These are phyloP conservation scores for Colletotrichum cereale DNA, from an alignment of 2,329 filamentous ascomycete species.

Conservation along the genomic window DNA sequence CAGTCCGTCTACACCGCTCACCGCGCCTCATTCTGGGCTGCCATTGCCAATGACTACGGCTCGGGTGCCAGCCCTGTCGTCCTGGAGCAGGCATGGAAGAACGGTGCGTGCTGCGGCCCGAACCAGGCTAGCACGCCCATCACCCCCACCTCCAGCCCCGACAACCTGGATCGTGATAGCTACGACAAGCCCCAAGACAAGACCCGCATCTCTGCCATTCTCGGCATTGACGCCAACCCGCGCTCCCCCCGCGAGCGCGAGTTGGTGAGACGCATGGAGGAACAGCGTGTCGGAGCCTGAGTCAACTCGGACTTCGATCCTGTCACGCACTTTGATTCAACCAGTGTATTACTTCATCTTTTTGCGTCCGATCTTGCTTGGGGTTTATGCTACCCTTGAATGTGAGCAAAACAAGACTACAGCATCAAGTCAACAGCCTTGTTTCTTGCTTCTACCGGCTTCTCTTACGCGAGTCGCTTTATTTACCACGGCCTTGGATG, in stretches of 20 bases:
- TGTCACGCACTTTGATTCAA: conserved; percentile 46
- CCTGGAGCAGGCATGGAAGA: conserved; percentile 79
- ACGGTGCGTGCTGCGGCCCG: conserved; percentile 58
- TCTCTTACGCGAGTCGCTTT: conserved; percentile 10
- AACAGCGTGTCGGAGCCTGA: conserved; percentile 55
- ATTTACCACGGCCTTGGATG: conserved; percentile 7
- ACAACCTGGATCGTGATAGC: conserved; percentile 56
- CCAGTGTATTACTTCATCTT: conserved; percentile 40
- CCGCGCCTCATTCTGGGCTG: conserved; percentile 78
- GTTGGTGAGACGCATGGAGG: conserved; percentile 67
- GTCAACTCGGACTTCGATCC: conserved; percentile 39
- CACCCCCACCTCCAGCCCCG: conserved; percentile 66
- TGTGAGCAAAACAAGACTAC: conserved; percentile 22
- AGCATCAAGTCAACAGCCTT: conserved; percentile 32
- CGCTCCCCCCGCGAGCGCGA: conserved; percentile 69
- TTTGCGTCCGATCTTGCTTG: conserved; percentile 31
- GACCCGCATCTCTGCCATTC: conserved; percentile 73
- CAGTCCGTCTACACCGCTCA: conserved; percentile 78
- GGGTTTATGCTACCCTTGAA: conserved; percentile 13
- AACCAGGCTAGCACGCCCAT: conserved; percentile 59
- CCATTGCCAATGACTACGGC: conserved; percentile 80
- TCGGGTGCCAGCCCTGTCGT: conserved; percentile 69
- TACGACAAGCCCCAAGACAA: conserved; percentile 61
- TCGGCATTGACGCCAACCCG: conserved; percentile 71
- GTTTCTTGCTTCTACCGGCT: conserved; percentile 28